Base-by-base conservation (phyloP, 768 basidiomycete genomes). In the Austroboletus festivus region DNA sequence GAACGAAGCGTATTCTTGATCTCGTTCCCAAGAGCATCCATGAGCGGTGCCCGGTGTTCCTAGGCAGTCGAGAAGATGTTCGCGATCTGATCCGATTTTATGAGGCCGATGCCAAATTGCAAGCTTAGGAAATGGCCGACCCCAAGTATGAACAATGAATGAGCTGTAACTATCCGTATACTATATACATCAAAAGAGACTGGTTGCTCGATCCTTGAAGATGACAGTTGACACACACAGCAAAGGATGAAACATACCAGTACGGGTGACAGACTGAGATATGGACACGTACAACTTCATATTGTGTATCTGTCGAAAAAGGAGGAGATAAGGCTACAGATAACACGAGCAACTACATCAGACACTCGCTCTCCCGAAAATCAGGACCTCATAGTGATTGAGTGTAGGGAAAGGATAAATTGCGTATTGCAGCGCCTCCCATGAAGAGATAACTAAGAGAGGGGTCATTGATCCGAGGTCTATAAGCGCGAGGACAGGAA, bases 1-100 rank as follows among this genome's bases (percentile, higher is more conserved):
- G 96, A 26, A 90, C 80, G n/a, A 77, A 83, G 63, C 83, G 95
- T 23, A 93, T 99, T 61, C 76, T 99, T 39, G 96, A 99, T 61
- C 86, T 99, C 53, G 72, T 85, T 38, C 86, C 96, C 6, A 91
- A 80, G 46, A 70, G 65, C 58, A 96, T 97, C 53, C 96, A 99
- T 63, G 87, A 96, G 63, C 82, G 96, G 26, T 89, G 87, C 71
- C 77, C 95, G 4, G 89, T 98, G 21, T 99, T 93, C 75, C 73
- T 99, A 23, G 96, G 96, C 22, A 89, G 85, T 68, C 84, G 82
- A 61, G 94, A 98, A 47, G 96, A 99, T 63, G 93, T 99, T 26
- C 71, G 78, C 62, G 96, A 99, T 65, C 56, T 98, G 59, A 79
- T 86, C 68, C 91, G 83, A 74, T 95, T 88, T 69, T 94, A 92